These are phyloP conservation scores for Entomortierella chlamydospora DNA, from an alignment of 192 early-diverging fungal species.

Conservation along the genomic window DNA sequence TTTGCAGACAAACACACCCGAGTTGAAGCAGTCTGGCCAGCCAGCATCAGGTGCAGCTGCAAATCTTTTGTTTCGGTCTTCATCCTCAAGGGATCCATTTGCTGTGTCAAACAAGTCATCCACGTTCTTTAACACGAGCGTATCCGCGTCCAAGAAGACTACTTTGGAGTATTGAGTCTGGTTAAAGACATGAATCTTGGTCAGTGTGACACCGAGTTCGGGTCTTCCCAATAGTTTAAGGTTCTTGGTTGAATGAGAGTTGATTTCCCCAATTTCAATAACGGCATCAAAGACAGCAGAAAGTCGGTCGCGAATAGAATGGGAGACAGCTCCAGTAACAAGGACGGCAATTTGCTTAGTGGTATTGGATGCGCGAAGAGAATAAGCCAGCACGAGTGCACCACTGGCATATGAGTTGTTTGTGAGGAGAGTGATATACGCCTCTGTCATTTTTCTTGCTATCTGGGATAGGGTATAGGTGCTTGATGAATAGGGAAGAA, in stretches of 20 bases:
- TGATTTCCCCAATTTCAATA: conserved; percentile 73
- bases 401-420: conserved; percentile 88
- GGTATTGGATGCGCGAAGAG: conserved; percentile 75
- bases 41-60: conserved; percentile 93
- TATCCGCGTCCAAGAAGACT: conserved; percentile 92
- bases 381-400: conserved; percentile 81
- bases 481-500: no score
- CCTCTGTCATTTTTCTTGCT: conserved; percentile 50
- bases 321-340: conserved; percentile 71
- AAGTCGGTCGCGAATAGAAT: conserved; percentile 61
- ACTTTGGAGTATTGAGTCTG: conserved; percentile 76
- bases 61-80: conserved; percentile 64
- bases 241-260: conserved; percentile 68
- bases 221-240: conserved; percentile 85
- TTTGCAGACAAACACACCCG: conserved; percentile 87
- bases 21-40: conserved; percentile 99
- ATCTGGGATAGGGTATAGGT: no score
- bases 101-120: conserved; percentile 83
- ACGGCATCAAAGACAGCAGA: conserved; percentile 74
- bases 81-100: conserved; percentile 34
- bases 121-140: conserved; percentile 81
- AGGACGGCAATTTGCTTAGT: conserved; percentile 75
- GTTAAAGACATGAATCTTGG: conserved; percentile 91
- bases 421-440: conserved; percentile 90
- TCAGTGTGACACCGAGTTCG: conserved; percentile 90